Percentiles rank a stretch among this genome's conserved stretches.
Evolutionary conservation across 1,284 basidiomycete genomes (phyloP).

Genomic region (Rhodotorula sp.): DNA sequence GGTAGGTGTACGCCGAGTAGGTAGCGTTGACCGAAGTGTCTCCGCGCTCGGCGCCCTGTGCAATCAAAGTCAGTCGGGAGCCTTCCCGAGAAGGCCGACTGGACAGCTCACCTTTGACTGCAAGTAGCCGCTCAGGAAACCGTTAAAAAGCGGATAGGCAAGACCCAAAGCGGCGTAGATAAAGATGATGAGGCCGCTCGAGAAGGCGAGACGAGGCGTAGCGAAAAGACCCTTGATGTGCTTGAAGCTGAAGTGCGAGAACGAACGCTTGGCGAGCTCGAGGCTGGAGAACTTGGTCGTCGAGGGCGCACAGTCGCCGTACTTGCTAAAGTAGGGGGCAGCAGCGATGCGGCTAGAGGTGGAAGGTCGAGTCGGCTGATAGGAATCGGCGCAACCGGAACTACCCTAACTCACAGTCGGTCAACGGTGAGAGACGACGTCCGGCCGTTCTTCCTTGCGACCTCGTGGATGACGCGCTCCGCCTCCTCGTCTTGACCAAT

Average conservation of each 20-base stretch:
- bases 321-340: background rate
- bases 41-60: background rate
- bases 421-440: background rate
- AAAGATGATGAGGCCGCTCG: background rate
- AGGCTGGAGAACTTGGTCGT: background rate
- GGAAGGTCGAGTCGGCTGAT: no score
- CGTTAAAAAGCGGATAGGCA: background rate
- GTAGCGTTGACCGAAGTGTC: background rate
- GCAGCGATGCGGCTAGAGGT: background rate
- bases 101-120: background rate
- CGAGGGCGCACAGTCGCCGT: background rate
- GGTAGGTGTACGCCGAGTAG: background rate
- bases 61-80: background rate
- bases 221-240: conserved; percentile 1
- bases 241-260: background rate
- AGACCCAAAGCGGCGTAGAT: background rate
- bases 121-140: conserved; percentile 1
- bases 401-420: background rate
- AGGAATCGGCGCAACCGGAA: background rate
- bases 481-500: conserved; percentile 1
- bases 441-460: background rate
- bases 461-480: background rate
- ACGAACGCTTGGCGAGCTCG: background rate
- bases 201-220: background rate
- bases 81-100: background rate